Percentiles rank a stretch among this genome's conserved stretches.
phyloP scores from a whole-genome alignment of 2,329 filamentous ascomycete species.

The Xylaria sp. region DNA sequence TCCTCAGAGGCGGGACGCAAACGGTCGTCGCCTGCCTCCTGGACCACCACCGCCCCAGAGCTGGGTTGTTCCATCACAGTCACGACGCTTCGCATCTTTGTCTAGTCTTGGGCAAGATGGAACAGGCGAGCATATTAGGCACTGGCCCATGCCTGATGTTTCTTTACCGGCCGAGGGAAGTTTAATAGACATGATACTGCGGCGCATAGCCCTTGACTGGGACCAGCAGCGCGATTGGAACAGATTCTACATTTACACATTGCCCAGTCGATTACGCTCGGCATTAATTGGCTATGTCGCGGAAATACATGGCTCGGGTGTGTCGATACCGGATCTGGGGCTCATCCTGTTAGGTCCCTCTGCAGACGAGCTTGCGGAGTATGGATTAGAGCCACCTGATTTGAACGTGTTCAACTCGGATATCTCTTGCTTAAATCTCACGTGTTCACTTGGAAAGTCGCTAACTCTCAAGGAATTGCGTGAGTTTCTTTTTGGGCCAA shows the following conservation, averaged over 20 bases:
- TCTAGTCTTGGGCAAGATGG: constrained; percentile 12
- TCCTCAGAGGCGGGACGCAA: constrained; percentile 39
- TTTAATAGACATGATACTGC: constrained; percentile 48
- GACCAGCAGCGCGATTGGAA: constrained; percentile 50
- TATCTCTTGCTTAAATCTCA: constrained; percentile 50
- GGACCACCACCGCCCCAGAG: constrained; percentile 56
- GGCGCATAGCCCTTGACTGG: constrained; percentile 50
- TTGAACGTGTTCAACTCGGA: constrained; percentile 38
- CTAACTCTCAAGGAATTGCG: constrained; percentile 48
- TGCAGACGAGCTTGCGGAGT: constrained; percentile 27
- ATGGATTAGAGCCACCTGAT: constrained; percentile 28
- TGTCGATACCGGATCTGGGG: constrained; percentile 47
- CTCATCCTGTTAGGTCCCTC: constrained; percentile 32
- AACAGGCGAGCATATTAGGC: constrained; percentile 12
- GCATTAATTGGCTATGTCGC: constrained; percentile 49
- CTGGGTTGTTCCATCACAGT: constrained; percentile 42
- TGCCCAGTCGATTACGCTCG: constrained; percentile 50
- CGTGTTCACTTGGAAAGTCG: constrained; percentile 46
- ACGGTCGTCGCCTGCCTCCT: constrained; percentile 49
- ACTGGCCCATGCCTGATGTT: constrained; percentile 39
- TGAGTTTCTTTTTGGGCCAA: constrained; percentile 46
- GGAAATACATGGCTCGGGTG: constrained; percentile 39
- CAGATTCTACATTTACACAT: constrained; percentile 49
- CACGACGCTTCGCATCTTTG: constrained; percentile 27
- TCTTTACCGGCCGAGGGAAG: constrained; percentile 42